Evolutionary conservation across 2,329 filamentous ascomycete genomes (phyloP).

Genomic region (Paraphoma sp.): DNA sequence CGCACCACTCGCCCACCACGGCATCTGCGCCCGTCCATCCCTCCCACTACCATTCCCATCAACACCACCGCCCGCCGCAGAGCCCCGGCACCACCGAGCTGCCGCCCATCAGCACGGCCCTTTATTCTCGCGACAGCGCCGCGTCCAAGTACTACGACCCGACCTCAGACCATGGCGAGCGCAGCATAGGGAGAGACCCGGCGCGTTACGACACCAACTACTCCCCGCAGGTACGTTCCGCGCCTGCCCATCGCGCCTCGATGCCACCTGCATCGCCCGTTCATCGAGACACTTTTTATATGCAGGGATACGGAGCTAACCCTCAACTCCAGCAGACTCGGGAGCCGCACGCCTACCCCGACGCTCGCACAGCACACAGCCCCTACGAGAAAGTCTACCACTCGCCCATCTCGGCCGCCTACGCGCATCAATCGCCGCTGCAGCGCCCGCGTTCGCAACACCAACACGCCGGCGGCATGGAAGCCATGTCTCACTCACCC

Average conservation of each 20-base stretch:
- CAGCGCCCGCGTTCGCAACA: conserved; percentile 47
- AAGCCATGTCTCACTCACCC: conserved; percentile 47
- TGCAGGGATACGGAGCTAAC: conserved; percentile 31
- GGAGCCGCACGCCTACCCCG: conserved; percentile 43
- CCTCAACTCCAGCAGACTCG: conserved; percentile 30
- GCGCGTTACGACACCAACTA: conserved; percentile 44
- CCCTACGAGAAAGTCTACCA: conserved; percentile 49
- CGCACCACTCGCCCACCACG: conserved; percentile 39
- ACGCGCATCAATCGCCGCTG: conserved; percentile 45
- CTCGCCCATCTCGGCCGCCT: conserved; percentile 41
- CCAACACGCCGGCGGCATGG: conserved; percentile 39
- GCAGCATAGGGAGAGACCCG: conserved; percentile 35
- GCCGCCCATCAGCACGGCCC: conserved; percentile 48
- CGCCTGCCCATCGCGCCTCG: conserved; percentile 2
- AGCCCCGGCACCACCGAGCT: conserved; percentile 49
- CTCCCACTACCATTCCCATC: conserved; percentile 35
- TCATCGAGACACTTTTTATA: conserved; percentile 10
- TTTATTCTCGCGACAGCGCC: conserved; percentile 49
- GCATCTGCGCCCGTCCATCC: conserved; percentile 4
- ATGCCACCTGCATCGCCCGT: background rate
- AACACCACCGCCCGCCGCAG: conserved; percentile 20
- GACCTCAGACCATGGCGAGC: conserved; percentile 53
- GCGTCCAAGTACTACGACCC: conserved; percentile 58
- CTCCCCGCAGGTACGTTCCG: conserved; percentile 39
- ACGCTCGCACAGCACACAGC: conserved; percentile 39